Evolutionary conservation across 2,329 filamentous ascomycete species (phyloP), one percentile per base, ranked within the genome.

Genomic region (Pestalotiopsis sp.): DNA sequence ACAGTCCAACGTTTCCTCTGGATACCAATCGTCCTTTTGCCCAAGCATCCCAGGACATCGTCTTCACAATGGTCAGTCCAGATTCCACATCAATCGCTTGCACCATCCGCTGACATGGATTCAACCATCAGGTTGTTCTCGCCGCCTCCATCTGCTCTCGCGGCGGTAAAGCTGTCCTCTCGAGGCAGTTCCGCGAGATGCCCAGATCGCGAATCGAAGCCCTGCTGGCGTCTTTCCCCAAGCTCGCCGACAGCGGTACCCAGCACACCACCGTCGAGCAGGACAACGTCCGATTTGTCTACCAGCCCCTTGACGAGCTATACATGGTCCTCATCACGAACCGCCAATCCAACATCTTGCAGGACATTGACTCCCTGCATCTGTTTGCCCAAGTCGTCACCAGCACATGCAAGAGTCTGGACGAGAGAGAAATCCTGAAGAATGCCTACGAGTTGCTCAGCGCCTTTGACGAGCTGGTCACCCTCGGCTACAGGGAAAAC

Each of bases 311-410:
- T 73, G 97, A 99, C 84, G 97, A 99, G 86, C 91, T 99, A 73
- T 99, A 99, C 89, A 98, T 99, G 90, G 95, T 99, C 74, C 90
- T 99, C 78, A 98, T 99, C 83, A 99, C 97, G 81, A 99, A 99
- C 87, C 93, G 94, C 77, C 96, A 98, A 86, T 98, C 95, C 82
- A 99, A 99, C 84, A 99, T 99, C 75, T 89, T 99, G 65, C 96
- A 99, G 84, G 96, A 99, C 82, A 99, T 99, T 81, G 96, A 98
- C 84, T 97, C 96, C 69, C 89, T 99, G 70, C 97, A 99, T 81
- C 89, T 99, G 23, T 99, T 99, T 80, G 95, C 95, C 69, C 96
- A 99, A 84, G 95, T 99, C 17, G 96, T 98, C 67, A 94, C 93
- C 69, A 97, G 93, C 82, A 95, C 97, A 78, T 99, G 96, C 90